Evolutionary conservation across 768 basidiomycete species (phyloP).

Genomic region (Kwoniella pini): DNA sequence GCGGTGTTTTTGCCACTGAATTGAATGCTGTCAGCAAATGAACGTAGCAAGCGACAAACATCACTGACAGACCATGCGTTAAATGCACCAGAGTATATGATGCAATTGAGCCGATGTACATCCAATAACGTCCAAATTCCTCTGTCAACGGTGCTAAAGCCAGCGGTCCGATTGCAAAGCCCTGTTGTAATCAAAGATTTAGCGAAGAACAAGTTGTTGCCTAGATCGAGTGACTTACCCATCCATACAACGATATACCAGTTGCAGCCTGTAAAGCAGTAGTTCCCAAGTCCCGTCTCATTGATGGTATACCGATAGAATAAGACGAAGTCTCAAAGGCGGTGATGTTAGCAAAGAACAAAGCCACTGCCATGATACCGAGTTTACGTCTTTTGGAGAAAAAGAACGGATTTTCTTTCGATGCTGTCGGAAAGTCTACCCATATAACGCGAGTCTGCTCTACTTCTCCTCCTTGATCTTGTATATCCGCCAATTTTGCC

Average conservation of each 20-base stretch:
- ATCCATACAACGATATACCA: constrained; percentile 45
- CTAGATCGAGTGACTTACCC: constrained; percentile 11
- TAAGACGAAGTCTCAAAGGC: constrained; percentile 37
- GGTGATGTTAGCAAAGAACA: constrained; percentile 40
- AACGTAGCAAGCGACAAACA: constrained; percentile 11
- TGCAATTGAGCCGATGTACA: constrained; percentile 38
- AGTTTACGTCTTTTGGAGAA: constrained; percentile 33
- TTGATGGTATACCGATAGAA: constrained; percentile 36
- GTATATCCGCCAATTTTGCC: background rate
- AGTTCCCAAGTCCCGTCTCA: constrained; percentile 42
- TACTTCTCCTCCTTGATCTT: background rate
- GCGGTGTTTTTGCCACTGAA: constrained; percentile 51
- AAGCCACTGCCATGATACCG: constrained; percentile 39
- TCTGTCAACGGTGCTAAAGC: constrained; percentile 46
- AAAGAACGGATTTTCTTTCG: constrained; percentile 40
- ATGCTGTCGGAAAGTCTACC: constrained; percentile 45
- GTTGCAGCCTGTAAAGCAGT: constrained; percentile 30
- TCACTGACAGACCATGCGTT: constrained; percentile 21
- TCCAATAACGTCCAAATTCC: constrained; percentile 44
- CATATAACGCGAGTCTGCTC: constrained; percentile 26
- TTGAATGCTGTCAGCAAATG: background rate
- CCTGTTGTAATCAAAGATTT: constrained; percentile 19
- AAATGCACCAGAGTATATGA: constrained; percentile 23
- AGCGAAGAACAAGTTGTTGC: too few relatives aligned
- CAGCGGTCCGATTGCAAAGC: constrained; percentile 50